Percentiles rank a stretch among this genome's conserved stretches.
Evolutionary conservation across 495 filamentous ascomycete species (phyloP).

Genomic region (Poronia punctata): DNA sequence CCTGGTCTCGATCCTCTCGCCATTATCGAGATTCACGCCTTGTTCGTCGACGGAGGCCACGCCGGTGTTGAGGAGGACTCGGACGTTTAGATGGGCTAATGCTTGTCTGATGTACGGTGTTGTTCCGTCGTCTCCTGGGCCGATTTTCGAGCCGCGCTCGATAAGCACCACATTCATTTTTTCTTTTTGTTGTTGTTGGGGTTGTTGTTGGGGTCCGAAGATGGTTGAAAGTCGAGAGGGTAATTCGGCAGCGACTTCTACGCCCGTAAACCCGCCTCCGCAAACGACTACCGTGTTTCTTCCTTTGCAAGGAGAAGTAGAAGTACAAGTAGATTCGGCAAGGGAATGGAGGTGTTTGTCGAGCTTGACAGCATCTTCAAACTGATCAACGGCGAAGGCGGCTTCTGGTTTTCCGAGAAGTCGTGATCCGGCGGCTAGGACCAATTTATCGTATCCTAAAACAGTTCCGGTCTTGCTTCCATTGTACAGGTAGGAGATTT

Average conservation of each 20-base stretch:
- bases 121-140: slow-evolving; percentile 8
- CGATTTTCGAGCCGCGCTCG: slow-evolving; percentile 10
- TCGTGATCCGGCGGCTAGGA: slow-evolving; percentile 29
- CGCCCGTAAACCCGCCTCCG: slow-evolving; percentile 20
- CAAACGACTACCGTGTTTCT: slow-evolving; percentile 19
- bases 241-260: slow-evolving; percentile 18
- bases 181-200: no score
- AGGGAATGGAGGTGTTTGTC: slow-evolving; percentile 13
- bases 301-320: slow-evolving; percentile 10
- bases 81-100: slow-evolving; percentile 6
- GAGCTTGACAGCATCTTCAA: slow-evolving; percentile 16
- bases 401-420: slow-evolving; percentile 19
- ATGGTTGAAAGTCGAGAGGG: slow-evolving; percentile 12
- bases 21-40: slow-evolving; percentile 10
- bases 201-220: no score
- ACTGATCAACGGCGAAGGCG: slow-evolving; percentile 27
- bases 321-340: slow-evolving; percentile 1
- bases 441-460: slow-evolving; percentile 24
- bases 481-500: no score
- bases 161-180: no score
- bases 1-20: slow-evolving; percentile 16
- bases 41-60: slow-evolving; percentile 8
- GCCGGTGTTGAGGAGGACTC: slow-evolving; percentile 5
- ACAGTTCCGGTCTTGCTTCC: no score
- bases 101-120: slow-evolving; percentile 14